Evolutionary conservation across 1,284 basidiomycete genomes (phyloP).

Genomic region (Ceraceosorus guamensis): DNA sequence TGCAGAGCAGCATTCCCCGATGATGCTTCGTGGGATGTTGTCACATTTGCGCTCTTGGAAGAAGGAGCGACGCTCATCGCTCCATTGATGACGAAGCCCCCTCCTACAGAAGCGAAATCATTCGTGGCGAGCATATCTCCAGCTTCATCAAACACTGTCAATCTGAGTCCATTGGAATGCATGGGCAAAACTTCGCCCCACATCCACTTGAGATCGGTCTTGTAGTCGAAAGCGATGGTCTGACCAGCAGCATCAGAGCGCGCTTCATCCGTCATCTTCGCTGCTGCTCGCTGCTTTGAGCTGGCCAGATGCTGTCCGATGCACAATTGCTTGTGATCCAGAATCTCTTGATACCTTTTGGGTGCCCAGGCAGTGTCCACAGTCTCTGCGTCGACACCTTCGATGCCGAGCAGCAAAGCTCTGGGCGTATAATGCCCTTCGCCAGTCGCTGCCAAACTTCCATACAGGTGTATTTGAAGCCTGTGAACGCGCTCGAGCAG

Average conservation of each 20-base stretch:
- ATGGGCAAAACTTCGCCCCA: slow-evolving; percentile 58
- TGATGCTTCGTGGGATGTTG: not conserved
- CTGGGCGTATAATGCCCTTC: slow-evolving; percentile 93
- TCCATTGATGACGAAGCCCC: slow-evolving; percentile 44
- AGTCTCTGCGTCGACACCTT: slow-evolving; percentile 64
- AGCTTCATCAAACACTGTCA: slow-evolving; percentile 71
- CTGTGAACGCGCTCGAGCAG: slow-evolving; percentile 66
- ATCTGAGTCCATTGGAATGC: slow-evolving; percentile 67
- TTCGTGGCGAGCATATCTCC: slow-evolving; percentile 88
- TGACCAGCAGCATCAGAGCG: slow-evolving; percentile 47
- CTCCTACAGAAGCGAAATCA: slow-evolving; percentile 65
- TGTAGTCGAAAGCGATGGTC: slow-evolving; percentile 72
- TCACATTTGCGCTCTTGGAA: slow-evolving; percentile 1
- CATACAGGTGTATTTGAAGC: slow-evolving; percentile 76
- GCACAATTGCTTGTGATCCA: slow-evolving; percentile 60
- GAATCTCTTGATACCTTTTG: slow-evolving; percentile 64
- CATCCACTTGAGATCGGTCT: slow-evolving; percentile 83
- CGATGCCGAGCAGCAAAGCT: slow-evolving; percentile 80
- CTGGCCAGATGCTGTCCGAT: slow-evolving; percentile 51
- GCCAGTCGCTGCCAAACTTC: slow-evolving; percentile 58
- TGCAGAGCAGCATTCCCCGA: not conserved
- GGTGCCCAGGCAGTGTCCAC: slow-evolving; percentile 68
- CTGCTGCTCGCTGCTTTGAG: not conserved
- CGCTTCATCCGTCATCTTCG: not conserved
- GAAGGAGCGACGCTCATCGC: slow-evolving; percentile 27